Base-by-base conservation (phyloP, 2,329 filamentous ascomycete species). In the Claviceps sp. region DNA sequence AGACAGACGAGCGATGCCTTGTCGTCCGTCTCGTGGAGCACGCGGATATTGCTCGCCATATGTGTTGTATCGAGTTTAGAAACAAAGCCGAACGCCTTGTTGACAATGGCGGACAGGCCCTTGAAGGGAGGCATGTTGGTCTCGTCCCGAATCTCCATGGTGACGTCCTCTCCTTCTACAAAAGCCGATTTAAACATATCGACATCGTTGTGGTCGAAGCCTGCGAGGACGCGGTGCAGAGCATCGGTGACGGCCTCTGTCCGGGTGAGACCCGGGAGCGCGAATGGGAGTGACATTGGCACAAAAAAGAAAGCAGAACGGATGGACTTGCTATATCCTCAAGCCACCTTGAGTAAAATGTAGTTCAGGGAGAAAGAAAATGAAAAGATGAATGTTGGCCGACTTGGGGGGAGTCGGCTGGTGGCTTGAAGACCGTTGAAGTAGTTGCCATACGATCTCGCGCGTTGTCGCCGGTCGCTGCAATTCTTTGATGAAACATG, bases 21-120 rank as follows among this genome's bases (percentile, higher is more conserved):
- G 17, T 43, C 38, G 7, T 51, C 60, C 24, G 61, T 57, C 47
- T 61, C 53, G 10, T 61, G 22, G 24, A 61, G 52, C 22, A 66
- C 54, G n/a, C 65, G 60, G 16, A 64, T 52, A 50, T 62, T 66
- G 49, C 55, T 64, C 44, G 61, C 51, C n/a, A 58, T 59, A 51
- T 68, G 66, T 10, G 62, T 65, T 14, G 63, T 65, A 37, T 61
- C 60, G 38, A 54, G 47, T 17, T 11, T 50, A 6, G 50, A 43
- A 17, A 53, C 48, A n/a, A 47, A 38, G 24, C 30, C 52, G 30
- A 53, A 49, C 7, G 48, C 42, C 11, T 53, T 26, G 34, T 16
- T 43, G 26, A 37, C 34, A 34, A 53, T 50, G 19, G 38, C 26
- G 41, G 52, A 50, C 47, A 44, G 43, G 42, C 37, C 42, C 17